These are phyloP conservation scores for Eucalyptus curtisii DNA, from an alignment of 345 rosid genomes.

Conservation along the genomic window DNA sequence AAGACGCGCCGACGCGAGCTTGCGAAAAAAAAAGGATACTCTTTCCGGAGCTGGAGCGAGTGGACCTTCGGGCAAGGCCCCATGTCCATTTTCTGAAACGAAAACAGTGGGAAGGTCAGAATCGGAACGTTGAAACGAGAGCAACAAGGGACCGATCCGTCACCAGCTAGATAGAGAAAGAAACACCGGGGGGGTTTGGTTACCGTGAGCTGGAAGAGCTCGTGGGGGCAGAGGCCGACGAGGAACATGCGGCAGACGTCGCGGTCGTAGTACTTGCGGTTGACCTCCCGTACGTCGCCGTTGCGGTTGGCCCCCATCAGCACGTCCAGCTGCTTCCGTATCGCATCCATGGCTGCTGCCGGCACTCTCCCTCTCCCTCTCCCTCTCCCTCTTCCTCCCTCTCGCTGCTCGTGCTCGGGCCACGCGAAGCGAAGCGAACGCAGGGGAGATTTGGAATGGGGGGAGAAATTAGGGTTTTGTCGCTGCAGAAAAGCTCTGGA, in stretches of 20 bases:
- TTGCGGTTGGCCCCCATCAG: constrained; percentile 99
- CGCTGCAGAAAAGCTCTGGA: not conserved
- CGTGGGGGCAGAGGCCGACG: constrained; percentile 99
- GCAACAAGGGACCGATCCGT: not conserved
- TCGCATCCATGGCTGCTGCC: constrained; percentile 63
- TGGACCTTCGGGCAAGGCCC: constrained; percentile 99
- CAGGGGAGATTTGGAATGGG: not conserved
- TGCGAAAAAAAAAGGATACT: constrained; percentile 47
- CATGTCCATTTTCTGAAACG: constrained; percentile 96
- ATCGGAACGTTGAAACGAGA: not conserved
- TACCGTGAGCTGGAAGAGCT: constrained; percentile 95
- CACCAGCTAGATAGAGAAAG: not conserved
- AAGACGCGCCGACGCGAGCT: not conserved
- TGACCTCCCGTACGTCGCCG: constrained; percentile 95
- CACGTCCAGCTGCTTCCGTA: constrained; percentile 98
- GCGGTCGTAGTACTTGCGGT: constrained; percentile 97
- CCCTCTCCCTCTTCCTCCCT: not conserved
- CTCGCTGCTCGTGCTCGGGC: not conserved
- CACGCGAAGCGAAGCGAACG: not conserved
- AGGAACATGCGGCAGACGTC: constrained; percentile 96
- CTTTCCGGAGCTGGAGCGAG: constrained; percentile 92
- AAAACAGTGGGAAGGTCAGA: not conserved
- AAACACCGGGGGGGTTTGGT: not conserved
- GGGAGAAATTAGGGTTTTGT: not conserved
- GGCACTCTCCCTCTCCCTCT: not conserved